Conservation (phyloP, 2,329 filamentous ascomycete genomes). For the Zymoseptoria crescenta region DNA sequence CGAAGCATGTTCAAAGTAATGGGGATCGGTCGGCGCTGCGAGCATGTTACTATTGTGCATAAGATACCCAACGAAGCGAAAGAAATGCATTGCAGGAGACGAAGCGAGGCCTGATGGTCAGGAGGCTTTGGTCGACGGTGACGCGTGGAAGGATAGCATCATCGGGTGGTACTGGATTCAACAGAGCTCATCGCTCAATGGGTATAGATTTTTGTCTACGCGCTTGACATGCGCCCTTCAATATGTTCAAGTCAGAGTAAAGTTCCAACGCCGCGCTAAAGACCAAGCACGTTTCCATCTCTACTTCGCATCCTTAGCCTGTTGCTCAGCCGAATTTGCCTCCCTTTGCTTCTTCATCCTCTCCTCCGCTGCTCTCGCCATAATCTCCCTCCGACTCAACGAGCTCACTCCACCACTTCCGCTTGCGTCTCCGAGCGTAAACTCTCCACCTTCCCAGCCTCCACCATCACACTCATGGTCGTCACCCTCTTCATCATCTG, state of each 20-base stretch:
- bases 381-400: slow-evolving; percentile 63
- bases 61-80: not conserved
- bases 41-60: not conserved
- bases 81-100: not conserved
- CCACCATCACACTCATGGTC: slow-evolving; percentile 60
- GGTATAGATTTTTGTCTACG: not conserved
- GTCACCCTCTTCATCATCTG: slow-evolving; percentile 29
- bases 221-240: not conserved
- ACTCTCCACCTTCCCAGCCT: slow-evolving; percentile 69
- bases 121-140: not conserved
- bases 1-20: not conserved
- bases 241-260: not conserved
- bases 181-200: not conserved
- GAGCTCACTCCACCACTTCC: slow-evolving; percentile 29
- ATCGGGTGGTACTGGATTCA: too few relatives aligned
- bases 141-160: not conserved
- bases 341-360: slow-evolving; percentile 47
- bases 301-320: slow-evolving; percentile 11
- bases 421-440: slow-evolving; percentile 45
- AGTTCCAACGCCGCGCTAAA: not conserved
- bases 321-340: slow-evolving; percentile 31
- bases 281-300: not conserved
- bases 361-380: slow-evolving; percentile 68
- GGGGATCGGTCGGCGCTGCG: too few relatives aligned
- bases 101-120: not conserved